Evolutionary conservation across 768 basidiomycete species (phyloP), one percentile per base, ranked within the genome.

Genomic region (Suillus hirtellus): DNA sequence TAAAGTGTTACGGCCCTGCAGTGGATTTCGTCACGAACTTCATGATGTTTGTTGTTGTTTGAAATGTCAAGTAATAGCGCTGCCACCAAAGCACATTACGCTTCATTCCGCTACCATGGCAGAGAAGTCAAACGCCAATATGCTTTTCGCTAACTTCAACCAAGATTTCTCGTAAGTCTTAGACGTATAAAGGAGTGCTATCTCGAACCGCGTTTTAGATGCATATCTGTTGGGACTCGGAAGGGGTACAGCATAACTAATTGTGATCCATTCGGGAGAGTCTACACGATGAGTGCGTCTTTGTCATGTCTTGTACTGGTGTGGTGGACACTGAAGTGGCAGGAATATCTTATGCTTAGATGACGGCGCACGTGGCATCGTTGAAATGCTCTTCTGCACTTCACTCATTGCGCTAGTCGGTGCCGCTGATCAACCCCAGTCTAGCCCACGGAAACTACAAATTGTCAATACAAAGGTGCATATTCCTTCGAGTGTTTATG

Each of bases 321-420:
- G 56, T 37, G 52, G 24, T n/a, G 9, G 58, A 34, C 59, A 37
- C n/a, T 31, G 50, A 31, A 2, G 2, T 42, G n/a, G 61, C 60
- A 37, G 31, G 15, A 14, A 6, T 43, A 37, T 31, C 62, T 34
- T 40, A 12, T 11, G 43, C 21, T 37, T 65, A 94, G 96, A 91
- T 69, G 95, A 98, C 64, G 96, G 96, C 9, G 93, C 96, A 2
- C 86, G 92, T 19, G 95, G 95, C 27, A 97, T 97, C 66, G 96
- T 98, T 17, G 97, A 99, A 77, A 99, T 99, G 97, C 82, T 99
- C 64, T 99, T 99, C 80, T 98, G 96, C 79, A 99, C 97, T 6
- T 97, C 95, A 24, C 86, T 99, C 65, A 94, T 99, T 54, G 97
- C 97, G 1, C 84, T 99, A 38, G 97, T 99, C 24, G 97, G 97